Evolutionary conservation across 177 flowering plant genomes (phyloP).

Genomic region (Tripterygium wilfordii): DNA sequence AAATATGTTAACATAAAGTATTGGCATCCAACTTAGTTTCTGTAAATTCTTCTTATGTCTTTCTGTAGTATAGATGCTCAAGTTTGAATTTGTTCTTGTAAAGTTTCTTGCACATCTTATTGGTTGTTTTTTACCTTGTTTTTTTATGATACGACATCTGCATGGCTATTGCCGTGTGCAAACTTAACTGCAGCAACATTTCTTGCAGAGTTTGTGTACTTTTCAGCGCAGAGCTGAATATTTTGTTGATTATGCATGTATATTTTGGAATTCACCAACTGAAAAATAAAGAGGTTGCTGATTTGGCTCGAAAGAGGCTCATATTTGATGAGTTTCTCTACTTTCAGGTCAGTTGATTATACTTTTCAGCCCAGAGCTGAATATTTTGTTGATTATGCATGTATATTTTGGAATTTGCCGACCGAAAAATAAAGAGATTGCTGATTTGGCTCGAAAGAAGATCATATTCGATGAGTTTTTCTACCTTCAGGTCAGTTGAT

Average conservation of each 20-base stretch:
- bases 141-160: no score
- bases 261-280: constrained; percentile 82
- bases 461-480: constrained; percentile 92
- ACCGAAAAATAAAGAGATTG: constrained; percentile 63
- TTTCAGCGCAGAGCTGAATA: no score
- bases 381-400: constrained; percentile 26
- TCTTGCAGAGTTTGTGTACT: no score
- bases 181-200: no score
- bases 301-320: constrained; percentile 86
- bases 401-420: constrained; percentile 80
- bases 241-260: constrained; percentile 43
- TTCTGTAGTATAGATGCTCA: no score
- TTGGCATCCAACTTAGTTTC: no score
- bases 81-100: no score
- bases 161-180: no score
- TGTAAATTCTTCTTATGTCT: no score
- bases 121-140: no score
- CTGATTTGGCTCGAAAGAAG: constrained; percentile 91
- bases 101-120: no score
- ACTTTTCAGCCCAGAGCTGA: neutral
- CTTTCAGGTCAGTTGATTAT: constrained; percentile 58
- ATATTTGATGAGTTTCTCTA: constrained; percentile 95
- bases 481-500: constrained; percentile 72
- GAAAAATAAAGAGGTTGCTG: constrained; percentile 63
- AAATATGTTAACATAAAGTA: no score